Conservation (phyloP, 2,329 filamentous ascomycete genomes). For the Davidsoniella australis region DNA sequence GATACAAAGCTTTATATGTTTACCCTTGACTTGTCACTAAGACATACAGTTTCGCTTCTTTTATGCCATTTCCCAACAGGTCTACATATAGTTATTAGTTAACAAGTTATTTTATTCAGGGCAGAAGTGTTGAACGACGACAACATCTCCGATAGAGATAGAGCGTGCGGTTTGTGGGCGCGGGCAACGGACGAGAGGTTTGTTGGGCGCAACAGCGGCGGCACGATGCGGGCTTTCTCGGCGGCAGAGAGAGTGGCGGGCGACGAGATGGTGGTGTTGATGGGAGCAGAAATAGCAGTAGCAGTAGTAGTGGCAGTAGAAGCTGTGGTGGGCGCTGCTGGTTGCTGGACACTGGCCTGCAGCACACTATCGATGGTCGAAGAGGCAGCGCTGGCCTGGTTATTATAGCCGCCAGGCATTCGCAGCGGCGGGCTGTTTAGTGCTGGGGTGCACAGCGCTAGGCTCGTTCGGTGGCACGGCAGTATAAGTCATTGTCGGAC, state of each 20-base stretch:
- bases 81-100: no score
- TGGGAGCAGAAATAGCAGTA: background rate
- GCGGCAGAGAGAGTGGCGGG: slow-evolving; percentile 16
- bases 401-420: slow-evolving; percentile 16
- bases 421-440: slow-evolving; percentile 23
- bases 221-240: slow-evolving; percentile 8
- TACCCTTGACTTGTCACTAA: no score
- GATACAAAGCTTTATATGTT: slow-evolving; percentile 33
- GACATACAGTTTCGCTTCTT: no score
- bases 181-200: slow-evolving; percentile 52
- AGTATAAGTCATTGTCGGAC: background rate
- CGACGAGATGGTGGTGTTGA: slow-evolving; percentile 11
- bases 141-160: slow-evolving; percentile 44
- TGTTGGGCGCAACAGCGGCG: slow-evolving; percentile 47
- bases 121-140: slow-evolving; percentile 21
- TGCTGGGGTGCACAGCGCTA: slow-evolving; percentile 30
- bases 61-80: no score
- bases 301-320: slow-evolving; percentile 11
- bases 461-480: slow-evolving; percentile 4
- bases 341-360: no score
- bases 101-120: slow-evolving; percentile 15
- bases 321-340: slow-evolving; percentile 14
- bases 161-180: slow-evolving; percentile 43
- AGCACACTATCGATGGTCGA: no score
- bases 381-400: slow-evolving; percentile 14